Percentiles rank a stretch among this genome's conserved stretches.
These are phyloP conservation scores for Solanum hybrid DNA, from an alignment of 305 asterid species.

Conservation along the genomic window DNA sequence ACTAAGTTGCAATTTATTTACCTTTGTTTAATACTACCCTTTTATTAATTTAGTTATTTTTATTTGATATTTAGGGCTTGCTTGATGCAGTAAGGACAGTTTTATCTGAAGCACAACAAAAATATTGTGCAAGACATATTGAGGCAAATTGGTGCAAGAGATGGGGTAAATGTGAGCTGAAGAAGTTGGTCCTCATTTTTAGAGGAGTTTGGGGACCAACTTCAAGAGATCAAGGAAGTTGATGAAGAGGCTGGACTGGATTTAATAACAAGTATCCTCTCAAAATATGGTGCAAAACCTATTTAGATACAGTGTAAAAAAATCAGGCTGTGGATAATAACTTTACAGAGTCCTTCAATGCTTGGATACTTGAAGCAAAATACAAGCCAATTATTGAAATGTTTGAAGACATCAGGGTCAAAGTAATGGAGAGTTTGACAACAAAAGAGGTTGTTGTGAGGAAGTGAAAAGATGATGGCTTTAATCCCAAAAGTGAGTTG, in stretches of 20 bases:
- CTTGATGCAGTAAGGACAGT: neutral
- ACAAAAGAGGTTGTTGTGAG: accelerated
- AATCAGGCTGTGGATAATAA: neutral
- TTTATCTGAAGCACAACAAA: neutral
- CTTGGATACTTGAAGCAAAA: neutral
- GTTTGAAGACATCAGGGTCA: neutral
- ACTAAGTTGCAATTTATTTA: neutral
- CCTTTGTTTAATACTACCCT: neutral
- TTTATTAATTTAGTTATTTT: neutral
- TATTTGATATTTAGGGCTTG: neutral
- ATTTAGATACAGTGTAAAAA: too few species aligned
- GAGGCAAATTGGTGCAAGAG: neutral
- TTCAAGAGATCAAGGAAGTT: neutral
- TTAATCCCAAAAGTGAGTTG: neutral
- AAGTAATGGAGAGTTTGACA: neutral
- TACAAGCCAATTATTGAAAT: neutral
- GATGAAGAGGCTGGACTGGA: accelerated
- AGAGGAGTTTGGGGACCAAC: neutral
- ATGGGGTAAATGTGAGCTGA: neutral
- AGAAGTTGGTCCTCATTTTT: neutral
- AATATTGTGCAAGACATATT: neutral
- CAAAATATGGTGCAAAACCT: neutral
- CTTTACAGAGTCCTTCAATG: neutral
- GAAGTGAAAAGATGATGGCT: neutral
- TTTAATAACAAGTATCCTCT: neutral